These are phyloP conservation scores for Jatropha multifida DNA, from an alignment of 441 rosid genomes.

Conservation along the genomic window DNA sequence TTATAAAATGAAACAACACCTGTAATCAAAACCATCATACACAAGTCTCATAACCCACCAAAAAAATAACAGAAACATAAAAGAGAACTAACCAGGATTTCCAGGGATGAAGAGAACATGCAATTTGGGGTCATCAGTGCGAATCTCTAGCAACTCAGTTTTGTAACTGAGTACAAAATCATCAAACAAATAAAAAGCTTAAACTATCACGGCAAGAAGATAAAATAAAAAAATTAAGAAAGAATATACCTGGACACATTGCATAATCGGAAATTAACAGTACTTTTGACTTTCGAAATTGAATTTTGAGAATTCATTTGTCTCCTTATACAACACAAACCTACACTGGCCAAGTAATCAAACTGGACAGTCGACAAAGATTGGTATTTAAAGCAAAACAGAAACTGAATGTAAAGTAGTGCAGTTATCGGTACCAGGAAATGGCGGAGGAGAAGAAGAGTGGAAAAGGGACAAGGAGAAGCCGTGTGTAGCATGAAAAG, in stretches of 20 bases:
- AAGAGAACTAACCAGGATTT: conserved; percentile 60
- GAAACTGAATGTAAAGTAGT: too few species aligned
- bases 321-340: conserved; percentile 2
- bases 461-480: too few species aligned
- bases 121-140: conserved; percentile 54
- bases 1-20: conserved; percentile 74
- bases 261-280: conserved; percentile 46
- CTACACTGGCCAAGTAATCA: too few species aligned
- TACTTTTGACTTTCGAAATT: conserved; percentile 28
- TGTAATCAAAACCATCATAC: conserved; percentile 25
- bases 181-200: neutral
- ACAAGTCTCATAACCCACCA: neutral
- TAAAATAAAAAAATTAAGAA: neutral
- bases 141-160: conserved; percentile 69
- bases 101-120: conserved; percentile 72
- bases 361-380: too few species aligned
- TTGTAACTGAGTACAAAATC: conserved; percentile 38
- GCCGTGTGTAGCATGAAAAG: too few species aligned
- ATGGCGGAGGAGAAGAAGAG: too few species aligned
- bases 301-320: conserved; percentile 45
- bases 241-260: conserved; percentile 19
- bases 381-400: too few species aligned
- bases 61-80: too few species aligned
- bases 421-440: too few species aligned
- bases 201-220: neutral